These are phyloP conservation scores for Candida gorgasii DNA, from an alignment of 805 yeast species.

Conservation along the genomic window DNA sequence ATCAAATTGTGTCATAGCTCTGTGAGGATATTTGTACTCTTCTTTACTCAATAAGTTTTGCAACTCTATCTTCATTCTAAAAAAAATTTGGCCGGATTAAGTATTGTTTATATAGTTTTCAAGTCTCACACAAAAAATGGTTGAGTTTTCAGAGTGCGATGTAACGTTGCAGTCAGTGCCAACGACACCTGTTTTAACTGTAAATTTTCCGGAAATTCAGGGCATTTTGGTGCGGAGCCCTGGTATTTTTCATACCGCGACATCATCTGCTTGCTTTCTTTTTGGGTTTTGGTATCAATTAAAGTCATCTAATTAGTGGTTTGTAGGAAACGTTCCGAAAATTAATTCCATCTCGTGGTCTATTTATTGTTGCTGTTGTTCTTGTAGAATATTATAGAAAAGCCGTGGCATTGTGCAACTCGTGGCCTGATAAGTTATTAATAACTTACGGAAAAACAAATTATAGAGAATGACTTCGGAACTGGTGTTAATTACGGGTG, in stretches of 20 bases:
- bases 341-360: slow-evolving; percentile 1
- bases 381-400: no score
- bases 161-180: slow-evolving; percentile 9
- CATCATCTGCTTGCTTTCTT: slow-evolving; percentile 1
- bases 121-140: not conserved
- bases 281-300: not conserved
- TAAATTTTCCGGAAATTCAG: slow-evolving; percentile 4
- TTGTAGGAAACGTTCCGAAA: slow-evolving; percentile 1
- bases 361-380: no score
- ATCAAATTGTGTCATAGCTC: slow-evolving; percentile 38
- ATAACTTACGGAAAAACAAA: slow-evolving; percentile 1
- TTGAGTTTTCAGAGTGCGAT: slow-evolving; percentile 6
- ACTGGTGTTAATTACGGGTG: slow-evolving; percentile 50
- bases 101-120: slow-evolving; percentile 12
- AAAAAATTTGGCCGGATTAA: slow-evolving; percentile 3
- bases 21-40: slow-evolving; percentile 10
- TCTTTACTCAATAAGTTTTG: slow-evolving; percentile 14
- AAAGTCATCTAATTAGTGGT: not conserved
- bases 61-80: slow-evolving; percentile 17
- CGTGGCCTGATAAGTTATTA: no score
- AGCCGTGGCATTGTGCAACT: no score
- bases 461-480: slow-evolving; percentile 8
- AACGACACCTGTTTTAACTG: slow-evolving; percentile 3
- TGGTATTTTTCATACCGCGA: not conserved
- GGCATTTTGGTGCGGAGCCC: not conserved